These are phyloP conservation scores for Pythium monospermum DNA, from an alignment of 352 stramenopile genomes.

Conservation along the genomic window DNA sequence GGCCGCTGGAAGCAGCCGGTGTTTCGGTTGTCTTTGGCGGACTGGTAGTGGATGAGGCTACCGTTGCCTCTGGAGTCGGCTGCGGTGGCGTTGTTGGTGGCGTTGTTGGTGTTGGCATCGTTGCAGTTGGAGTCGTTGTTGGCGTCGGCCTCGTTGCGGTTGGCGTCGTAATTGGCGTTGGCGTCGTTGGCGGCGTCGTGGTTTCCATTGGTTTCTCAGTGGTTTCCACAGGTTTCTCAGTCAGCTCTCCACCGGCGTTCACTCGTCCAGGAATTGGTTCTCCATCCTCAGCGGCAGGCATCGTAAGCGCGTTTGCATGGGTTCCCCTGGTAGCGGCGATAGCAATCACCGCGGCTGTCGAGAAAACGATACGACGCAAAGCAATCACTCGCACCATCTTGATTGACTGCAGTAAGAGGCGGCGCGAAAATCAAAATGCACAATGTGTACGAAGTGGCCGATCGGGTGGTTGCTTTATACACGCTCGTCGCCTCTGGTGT, in stretches of 20 bases:
- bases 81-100: neutral
- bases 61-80: neutral
- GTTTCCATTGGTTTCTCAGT: neutral
- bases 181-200: neutral
- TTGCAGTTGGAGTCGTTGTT: constrained; percentile 1
- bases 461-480: no score
- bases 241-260: neutral
- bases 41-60: neutral
- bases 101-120: neutral
- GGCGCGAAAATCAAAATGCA: neutral
- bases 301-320: neutral
- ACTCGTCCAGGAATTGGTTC: neutral
- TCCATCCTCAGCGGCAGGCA: no score
- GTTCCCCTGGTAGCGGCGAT: neutral
- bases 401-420: neutral
- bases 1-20: no score
- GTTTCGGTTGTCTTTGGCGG: neutral
- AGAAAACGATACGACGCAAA: neutral
- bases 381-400: neutral
- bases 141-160: constrained; percentile 3
- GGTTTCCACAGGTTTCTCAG: no score
- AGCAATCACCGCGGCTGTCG: neutral
- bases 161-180: neutral
- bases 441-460: neutral
- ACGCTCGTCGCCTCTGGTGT: no score